Conservation (phyloP, 2,329 filamentous ascomycete genomes). For the Sporothrix variecibatus region DNA sequence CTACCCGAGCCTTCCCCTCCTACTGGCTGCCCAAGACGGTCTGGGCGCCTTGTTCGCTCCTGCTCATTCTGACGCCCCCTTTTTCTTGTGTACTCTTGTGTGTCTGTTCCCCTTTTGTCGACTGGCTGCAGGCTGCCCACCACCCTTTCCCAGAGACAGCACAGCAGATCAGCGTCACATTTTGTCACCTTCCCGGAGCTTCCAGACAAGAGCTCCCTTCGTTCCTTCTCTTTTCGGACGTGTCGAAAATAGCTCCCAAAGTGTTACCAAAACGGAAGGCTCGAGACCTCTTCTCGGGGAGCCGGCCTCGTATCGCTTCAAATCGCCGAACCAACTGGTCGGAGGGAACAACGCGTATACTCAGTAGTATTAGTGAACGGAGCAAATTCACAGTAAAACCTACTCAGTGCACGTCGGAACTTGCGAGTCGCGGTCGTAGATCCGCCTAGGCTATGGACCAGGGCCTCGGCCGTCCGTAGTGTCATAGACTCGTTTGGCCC, state of each 20-base stretch:
- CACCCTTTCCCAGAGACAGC: constrained; percentile 7
- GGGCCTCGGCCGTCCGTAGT: constrained; percentile 5
- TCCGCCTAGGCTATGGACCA: not conserved
- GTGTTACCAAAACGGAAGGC: not conserved
- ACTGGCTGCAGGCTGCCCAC: not conserved
- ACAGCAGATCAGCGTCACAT: constrained; percentile 15
- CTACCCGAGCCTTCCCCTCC: not conserved
- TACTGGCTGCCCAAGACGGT: constrained; percentile 15
- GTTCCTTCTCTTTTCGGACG: not conserved
- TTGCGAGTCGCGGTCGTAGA: not conserved
- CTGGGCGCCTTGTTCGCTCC: constrained; percentile 14
- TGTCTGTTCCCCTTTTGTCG: too few species aligned
- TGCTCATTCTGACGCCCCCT: constrained; percentile 1
- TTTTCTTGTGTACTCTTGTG: not conserved
- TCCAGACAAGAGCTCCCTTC: constrained; percentile 6
- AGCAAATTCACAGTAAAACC: not conserved
- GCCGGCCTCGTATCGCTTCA: constrained; percentile 3
- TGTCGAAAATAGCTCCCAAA: not conserved
- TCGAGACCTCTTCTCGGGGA: constrained; percentile 6
- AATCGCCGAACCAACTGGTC: not conserved
- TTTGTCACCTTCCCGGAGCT: constrained; percentile 1
- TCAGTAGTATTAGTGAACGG: not conserved
- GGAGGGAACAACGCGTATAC: not conserved
- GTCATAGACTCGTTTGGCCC: not conserved
- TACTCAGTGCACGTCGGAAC: not conserved